Evolutionary conservation across 164 flowering plant species (phyloP), one percentile per base, ranked within the genome.

Genomic region (Annona squamosa): DNA sequence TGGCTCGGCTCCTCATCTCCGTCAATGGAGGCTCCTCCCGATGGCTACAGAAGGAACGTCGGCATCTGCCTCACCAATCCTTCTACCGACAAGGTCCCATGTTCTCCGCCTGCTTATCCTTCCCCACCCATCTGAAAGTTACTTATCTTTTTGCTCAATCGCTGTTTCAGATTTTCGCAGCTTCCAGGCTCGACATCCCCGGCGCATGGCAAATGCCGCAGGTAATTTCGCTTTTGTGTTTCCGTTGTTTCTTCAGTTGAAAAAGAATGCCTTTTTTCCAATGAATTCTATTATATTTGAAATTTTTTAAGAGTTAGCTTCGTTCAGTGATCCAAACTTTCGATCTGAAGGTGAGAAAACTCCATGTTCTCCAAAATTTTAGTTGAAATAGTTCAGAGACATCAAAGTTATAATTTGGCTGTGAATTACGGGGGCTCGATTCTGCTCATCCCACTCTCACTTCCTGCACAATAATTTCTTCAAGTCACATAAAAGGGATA

Each of bases 141-240:
- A 45, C 5, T 6, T 61, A 64, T 59, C 57, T 66, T 17, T 7
- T 75, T 66, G 46, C 41, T n/a, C 47, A 74, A 67, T 9, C 0
- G 9, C 48, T 61, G 3, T 3, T 66, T 2, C 69, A 92, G 95
- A 84, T 93, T 57, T 93, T 91, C 71, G 82, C 85, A 19, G 98
- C 94, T 4, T 85, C 94, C 26, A 85, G 94, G 82, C 85, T 93
- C 7, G 86, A 90, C 79, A 74, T 90, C 3, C 92, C 93, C 0
- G 84, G 80, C 42, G 75, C 92, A 1, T 93, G 98, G 98, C 97
- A 93, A 79, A 90, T 93, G 98, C 97, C 98, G 3, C 97, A 91
- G 93, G 98, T 90, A 77, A 71, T 72, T 73, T 17, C 46, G 9
- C 0, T 71, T 46, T 16, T 48, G 18, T 56, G 48, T 65, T 77